Evolutionary conservation across 345 rosid genomes (phyloP).

Genomic region (Sonneratia caseolaris): DNA sequence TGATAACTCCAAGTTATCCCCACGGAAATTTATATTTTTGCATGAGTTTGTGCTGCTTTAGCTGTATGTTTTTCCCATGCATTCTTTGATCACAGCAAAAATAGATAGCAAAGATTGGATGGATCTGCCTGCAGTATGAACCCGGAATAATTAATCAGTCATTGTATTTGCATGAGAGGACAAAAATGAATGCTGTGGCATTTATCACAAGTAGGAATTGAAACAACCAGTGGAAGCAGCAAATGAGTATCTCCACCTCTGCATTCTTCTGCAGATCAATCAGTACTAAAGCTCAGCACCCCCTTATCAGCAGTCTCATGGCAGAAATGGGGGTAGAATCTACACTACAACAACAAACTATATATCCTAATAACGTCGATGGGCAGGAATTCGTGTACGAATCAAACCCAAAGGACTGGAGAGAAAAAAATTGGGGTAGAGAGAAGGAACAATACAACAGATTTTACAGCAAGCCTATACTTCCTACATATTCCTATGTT

Average conservation of each 20-base stretch:
- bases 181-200: slow-evolving; percentile 4
- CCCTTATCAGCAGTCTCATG: too few relatives aligned
- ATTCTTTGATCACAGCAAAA: neutral
- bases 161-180: neutral
- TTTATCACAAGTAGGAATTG: slow-evolving; percentile 5
- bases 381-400: neutral
- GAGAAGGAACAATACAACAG: neutral
- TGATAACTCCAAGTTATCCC: too few relatives aligned
- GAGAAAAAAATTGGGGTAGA: neutral
- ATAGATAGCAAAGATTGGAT: neutral
- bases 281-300: too few relatives aligned
- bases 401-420: neutral
- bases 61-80: neutral
- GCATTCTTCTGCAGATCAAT: slow-evolving; percentile 11
- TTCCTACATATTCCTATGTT: slow-evolving; percentile 1
- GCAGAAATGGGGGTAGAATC: slow-evolving; percentile 5
- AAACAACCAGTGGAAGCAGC: slow-evolving; percentile 7
- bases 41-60: too few relatives aligned
- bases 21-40: too few relatives aligned
- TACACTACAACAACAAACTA: slow-evolving; percentile 22
- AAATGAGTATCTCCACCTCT: slow-evolving; percentile 31
- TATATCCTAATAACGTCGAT: neutral
- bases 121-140: neutral
- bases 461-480: neutral
- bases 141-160: neutral